These are phyloP conservation scores for Ustulina deusta DNA, from an alignment of 2,329 filamentous ascomycete species.

Conservation along the genomic window DNA sequence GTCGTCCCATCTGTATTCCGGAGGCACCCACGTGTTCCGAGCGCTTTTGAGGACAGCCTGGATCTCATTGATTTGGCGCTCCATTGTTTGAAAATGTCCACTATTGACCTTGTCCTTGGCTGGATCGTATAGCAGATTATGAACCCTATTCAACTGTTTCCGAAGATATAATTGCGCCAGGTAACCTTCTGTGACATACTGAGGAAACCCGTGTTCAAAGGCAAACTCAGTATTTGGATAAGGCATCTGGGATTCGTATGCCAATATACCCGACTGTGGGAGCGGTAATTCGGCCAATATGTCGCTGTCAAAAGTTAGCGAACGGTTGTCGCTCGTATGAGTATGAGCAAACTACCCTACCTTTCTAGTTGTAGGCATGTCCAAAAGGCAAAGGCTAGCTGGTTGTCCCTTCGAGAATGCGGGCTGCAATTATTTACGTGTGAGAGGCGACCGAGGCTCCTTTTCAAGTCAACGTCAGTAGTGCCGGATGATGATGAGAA, in stretches of 20 bases:
- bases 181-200: conserved; percentile 69
- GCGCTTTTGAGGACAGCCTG: conserved; percentile 59
- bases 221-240: conserved; percentile 69
- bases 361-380: conserved; percentile 93
- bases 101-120: conserved; percentile 45
- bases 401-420: conserved; percentile 67
- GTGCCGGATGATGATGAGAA: conserved; percentile 11
- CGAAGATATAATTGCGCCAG: conserved; percentile 72
- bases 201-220: conserved; percentile 58
- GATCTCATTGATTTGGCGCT: conserved; percentile 60
- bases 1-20: conserved; percentile 69
- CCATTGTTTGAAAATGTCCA: conserved; percentile 40
- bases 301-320: conserved; percentile 68
- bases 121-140: conserved; percentile 66
- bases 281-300: conserved; percentile 86
- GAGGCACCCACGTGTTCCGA: conserved; percentile 61
- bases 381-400: conserved; percentile 85
- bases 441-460: conserved; percentile 63
- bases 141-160: conserved; percentile 73
- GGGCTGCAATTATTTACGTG: conserved; percentile 51
- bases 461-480: conserved; percentile 43
- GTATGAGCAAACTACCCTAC: conserved; percentile 55
- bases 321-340: conserved; percentile 9
- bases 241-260: conserved; percentile 73
- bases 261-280: conserved; percentile 71